These are phyloP conservation scores for Arthroderma sp. DNA, from an alignment of 2,329 filamentous ascomycete species.

Conservation along the genomic window DNA sequence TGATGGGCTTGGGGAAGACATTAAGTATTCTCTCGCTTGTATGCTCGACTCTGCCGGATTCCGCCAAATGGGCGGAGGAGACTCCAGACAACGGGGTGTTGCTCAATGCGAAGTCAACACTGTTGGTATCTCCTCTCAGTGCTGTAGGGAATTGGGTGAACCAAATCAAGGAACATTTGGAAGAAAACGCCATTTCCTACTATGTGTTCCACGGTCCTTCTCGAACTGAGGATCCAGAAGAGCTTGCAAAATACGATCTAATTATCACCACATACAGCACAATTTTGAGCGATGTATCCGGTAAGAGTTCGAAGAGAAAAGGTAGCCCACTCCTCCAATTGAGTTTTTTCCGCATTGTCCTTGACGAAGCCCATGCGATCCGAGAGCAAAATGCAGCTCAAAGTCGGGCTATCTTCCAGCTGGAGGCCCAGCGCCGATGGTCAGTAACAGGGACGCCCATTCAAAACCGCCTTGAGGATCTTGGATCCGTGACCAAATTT, in stretches of 20 bases:
- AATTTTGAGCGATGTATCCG: conserved; percentile 62
- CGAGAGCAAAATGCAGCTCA: conserved; percentile 70
- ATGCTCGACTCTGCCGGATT: conserved; percentile 49
- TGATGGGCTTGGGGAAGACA: conserved; percentile 84
- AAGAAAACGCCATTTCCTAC: conserved; percentile 49
- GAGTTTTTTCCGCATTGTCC: conserved; percentile 84
- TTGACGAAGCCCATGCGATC: conserved; percentile 92
- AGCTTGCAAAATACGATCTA: conserved; percentile 62
- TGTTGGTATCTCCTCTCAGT: conserved; percentile 79
- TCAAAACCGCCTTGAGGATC: conserved; percentile 83
- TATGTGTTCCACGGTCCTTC: conserved; percentile 79
- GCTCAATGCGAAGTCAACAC: conserved; percentile 60
- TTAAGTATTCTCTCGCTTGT: conserved; percentile 74
- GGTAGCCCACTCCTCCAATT: conserved; percentile 56
- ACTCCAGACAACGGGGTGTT: conserved; percentile 33
- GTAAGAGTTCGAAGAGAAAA: conserved; percentile 48
- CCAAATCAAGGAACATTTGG: conserved; percentile 73
- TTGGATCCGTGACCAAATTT: conserved; percentile 77
- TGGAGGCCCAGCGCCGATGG: conserved; percentile 76
- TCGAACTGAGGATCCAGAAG: conserved; percentile 54
- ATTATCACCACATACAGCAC: conserved; percentile 91
- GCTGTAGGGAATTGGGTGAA: conserved; percentile 91
- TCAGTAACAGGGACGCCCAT: conserved; percentile 95
- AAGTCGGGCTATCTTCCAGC: conserved; percentile 68
- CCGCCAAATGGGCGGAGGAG: conserved; percentile 47